Base-by-base conservation (phyloP, 805 yeast species). In the Kodamaea nitidulidarum region DNA sequence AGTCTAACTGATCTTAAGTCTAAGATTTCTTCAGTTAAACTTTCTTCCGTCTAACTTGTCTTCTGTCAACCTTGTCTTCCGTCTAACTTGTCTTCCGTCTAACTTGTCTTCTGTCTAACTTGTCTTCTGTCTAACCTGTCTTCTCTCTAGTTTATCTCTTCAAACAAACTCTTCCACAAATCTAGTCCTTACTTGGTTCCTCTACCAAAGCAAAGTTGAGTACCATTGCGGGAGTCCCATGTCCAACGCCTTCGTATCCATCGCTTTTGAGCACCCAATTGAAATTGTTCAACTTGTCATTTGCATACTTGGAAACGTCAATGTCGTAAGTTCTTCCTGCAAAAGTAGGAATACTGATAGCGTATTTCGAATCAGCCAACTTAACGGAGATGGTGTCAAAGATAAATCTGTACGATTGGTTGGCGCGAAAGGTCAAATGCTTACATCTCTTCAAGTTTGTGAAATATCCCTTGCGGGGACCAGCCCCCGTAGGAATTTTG, bases 341-440 rank as follows among this genome's bases (percentile, higher is more conserved):
- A 35, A 51, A 59, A 2, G 70, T 65, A 1, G 86, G 86, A 33
- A 80, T 57, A 39, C 69, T 58, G 3, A 81, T 69, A 7, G 71
- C 67, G 45, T 79, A 74, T 25, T 68, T 61, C 3, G 78, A 68
- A 48, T 72, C 68, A 15, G 72, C 64, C 60, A 79, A 51, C 34
- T 73, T 74, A 17, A 81, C 49, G 38, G 70, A 70, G 18, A 75
- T 73, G 2, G 84, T 78, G 45, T 70, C 75, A 50, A 81, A 81
- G 41, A 72, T 75, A 40, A 80, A 65, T 15, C 53, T 47, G 44
- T 80, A 80, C 4, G 56, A 48, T 14, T 49, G 39, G 16, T 61
- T 66, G 6, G 62, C 53, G 15, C 58, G 41, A 46, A 76, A 78
- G 1, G 43, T 50, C 43, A 75, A 76, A 10, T 53, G 43, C 29